Conservation (phyloP, 2,329 filamentous ascomycete genomes). For the Phyllosticta capitalensis region DNA sequence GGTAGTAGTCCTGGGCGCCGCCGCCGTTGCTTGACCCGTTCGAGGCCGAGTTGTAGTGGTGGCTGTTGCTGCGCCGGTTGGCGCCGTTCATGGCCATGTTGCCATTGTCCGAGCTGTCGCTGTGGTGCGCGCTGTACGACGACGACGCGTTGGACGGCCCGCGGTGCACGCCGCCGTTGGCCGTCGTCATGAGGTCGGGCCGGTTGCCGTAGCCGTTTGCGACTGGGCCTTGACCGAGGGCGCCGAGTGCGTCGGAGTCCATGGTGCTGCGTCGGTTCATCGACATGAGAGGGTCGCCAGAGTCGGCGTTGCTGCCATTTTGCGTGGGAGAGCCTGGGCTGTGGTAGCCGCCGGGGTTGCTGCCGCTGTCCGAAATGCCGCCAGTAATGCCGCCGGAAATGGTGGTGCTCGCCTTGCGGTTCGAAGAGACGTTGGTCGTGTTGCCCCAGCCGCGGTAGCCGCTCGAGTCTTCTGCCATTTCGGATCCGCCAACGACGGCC, state of each 20-base stretch:
- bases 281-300: conserved; percentile 53
- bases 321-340: conserved; percentile 54
- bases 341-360: conserved; percentile 43
- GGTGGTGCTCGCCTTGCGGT: conserved; percentile 78
- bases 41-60: conserved; percentile 56
- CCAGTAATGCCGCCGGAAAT: conserved; percentile 60
- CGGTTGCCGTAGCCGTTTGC: conserved; percentile 49
- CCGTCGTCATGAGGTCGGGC: conserved; percentile 31
- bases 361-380: conserved; percentile 59
- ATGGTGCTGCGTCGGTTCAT: conserved; percentile 38
- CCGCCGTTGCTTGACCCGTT: conserved; percentile 39
- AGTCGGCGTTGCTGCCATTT: conserved; percentile 55
- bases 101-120: conserved; percentile 51
- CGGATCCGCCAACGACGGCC: conserved; percentile 46
- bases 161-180: conserved; percentile 51
- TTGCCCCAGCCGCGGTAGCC: conserved; percentile 95
- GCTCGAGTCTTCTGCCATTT: conserved; percentile 65
- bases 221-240: conserved; percentile 59
- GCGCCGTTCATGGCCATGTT: conserved; percentile 36
- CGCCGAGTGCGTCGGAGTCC: conserved; percentile 75
- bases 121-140: conserved; percentile 77
- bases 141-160: conserved; percentile 94
- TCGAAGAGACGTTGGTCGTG: conserved; percentile 53
- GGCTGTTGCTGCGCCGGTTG: conserved; percentile 51
- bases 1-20: conserved; percentile 41